phyloP scores from a whole-genome alignment of 2,329 filamentous ascomycete species.

The Verticillium alfalfae region DNA sequence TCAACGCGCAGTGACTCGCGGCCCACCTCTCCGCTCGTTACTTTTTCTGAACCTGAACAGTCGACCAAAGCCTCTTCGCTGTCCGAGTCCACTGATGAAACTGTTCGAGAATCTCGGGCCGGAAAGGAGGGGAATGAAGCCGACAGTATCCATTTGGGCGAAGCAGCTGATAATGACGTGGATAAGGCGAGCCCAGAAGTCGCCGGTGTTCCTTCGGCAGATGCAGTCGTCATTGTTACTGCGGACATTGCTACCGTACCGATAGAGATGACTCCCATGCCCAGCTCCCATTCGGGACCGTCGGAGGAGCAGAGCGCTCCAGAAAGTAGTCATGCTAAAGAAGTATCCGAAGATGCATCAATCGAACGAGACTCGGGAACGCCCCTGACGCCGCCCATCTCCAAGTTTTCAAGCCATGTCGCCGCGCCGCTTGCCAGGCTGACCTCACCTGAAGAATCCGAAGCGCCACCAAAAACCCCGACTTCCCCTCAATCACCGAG shows the following conservation, averaged over 20 bases:
- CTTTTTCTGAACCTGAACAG: constrained; percentile 48
- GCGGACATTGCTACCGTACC: too few relatives aligned
- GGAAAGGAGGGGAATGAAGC: constrained; percentile 10
- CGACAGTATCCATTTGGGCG: neutral
- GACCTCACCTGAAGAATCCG: neutral
- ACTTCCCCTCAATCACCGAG: constrained; percentile 3
- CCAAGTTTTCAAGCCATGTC: constrained; percentile 1
- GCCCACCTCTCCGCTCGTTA: constrained; percentile 48
- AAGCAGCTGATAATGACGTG: constrained; percentile 1
- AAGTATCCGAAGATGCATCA: neutral
- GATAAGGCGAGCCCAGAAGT: neutral
- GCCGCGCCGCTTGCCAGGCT: neutral
- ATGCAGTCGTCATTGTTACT: too few relatives aligned
- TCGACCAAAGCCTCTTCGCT: constrained; percentile 61
- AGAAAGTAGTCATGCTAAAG: neutral
- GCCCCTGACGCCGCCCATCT: constrained; percentile 6
- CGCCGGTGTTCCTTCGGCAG: too few relatives aligned
- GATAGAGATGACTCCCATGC: too few relatives aligned
- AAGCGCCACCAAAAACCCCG: constrained; percentile 12
- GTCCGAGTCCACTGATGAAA: constrained; percentile 59
- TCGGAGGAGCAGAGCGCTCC: neutral
- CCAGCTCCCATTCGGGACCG: neutral
- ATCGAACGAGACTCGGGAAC: constrained; percentile 1
- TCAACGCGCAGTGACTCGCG: constrained; percentile 50
- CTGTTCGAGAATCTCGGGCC: constrained; percentile 35